Conservation (phyloP, 1,139 yeast genomes). For the Magnusiomyces sp. region DNA sequence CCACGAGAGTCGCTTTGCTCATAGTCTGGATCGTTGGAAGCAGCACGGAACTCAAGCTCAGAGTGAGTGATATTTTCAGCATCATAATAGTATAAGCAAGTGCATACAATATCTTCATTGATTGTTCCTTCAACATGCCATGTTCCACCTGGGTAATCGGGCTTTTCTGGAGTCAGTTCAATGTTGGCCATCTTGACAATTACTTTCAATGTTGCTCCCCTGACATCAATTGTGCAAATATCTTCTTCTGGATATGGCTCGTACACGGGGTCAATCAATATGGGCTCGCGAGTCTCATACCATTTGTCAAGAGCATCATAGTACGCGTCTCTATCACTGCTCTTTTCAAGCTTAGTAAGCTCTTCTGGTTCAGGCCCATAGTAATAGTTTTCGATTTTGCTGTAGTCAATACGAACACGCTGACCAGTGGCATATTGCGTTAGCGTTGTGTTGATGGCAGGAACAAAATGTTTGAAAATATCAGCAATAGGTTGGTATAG, state of each 20-base stretch:
- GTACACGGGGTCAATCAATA: neutral
- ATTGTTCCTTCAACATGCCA: slow-evolving; percentile 43
- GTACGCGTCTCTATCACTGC: too few relatives aligned
- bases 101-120: slow-evolving; percentile 40
- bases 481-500: slow-evolving; percentile 28
- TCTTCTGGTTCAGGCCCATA: too few relatives aligned
- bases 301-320: too few relatives aligned
- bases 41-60: slow-evolving; percentile 31
- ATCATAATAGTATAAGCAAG: slow-evolving; percentile 39
- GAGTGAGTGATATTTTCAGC: slow-evolving; percentile 37
- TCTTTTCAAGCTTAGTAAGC: too few relatives aligned
- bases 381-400: too few relatives aligned
- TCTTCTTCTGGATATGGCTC: neutral
- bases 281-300: neutral
- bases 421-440: neutral
- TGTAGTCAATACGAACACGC: neutral
- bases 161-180: slow-evolving; percentile 38
- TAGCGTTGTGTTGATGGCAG: slow-evolving; percentile 28
- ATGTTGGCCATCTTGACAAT: slow-evolving; percentile 39
- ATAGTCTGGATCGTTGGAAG: slow-evolving; percentile 32
- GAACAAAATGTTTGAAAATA: slow-evolving; percentile 28
- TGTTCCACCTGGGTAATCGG: slow-evolving; percentile 36
- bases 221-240: slow-evolving; percentile 1
- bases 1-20: slow-evolving; percentile 34
- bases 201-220: slow-evolving; percentile 29